Base-by-base conservation (phyloP, 2,329 filamentous ascomycete species). In the Cordyceps cicadae region DNA sequence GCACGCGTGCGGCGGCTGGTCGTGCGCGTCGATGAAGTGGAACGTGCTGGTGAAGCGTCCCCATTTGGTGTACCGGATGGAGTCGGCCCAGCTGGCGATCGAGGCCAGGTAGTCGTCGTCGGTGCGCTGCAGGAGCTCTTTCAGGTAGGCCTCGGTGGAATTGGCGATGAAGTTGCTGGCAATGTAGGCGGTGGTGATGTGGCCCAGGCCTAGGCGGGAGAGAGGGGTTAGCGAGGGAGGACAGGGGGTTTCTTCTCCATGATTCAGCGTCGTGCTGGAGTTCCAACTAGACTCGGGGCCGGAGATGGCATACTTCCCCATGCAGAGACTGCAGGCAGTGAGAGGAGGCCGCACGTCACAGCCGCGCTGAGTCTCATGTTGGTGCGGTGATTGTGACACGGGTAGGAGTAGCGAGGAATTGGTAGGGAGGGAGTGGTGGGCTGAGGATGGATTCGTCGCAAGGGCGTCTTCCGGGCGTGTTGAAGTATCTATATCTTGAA, bases 1-100 rank as follows among this genome's bases (percentile, higher is more conserved):
- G 74, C 86, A 88, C 51, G 71, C 75, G 17, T 67, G 67, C 1
- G 85, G 85, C 60, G 86, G 86, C 66, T 74, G 71, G 72, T 88
- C 86, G 67, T 86, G 79, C 62, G 85, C 85, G 70, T 88, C 86
- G 72, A 88, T 88, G 74, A 84, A 88, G 76, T 88, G 86, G 71
- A 86, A 87, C 39, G 79, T 79, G 64, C 78, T 81, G 9, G 81
- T 84, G 71, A 84, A 88, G 43, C 77, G 76, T 15, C 83, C 85
- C 75, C 82, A 85, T 70, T 79, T 78, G 8, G 82, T 86, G 73
- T 88, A 87, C 26, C 85, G 79, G 70, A 86, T 78, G 45, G 79
- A 84, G 73, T 88, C 86, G 34, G 86, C 85, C 86, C 86, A 88
- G 11, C 83, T 83, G 3, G 86, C 85, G 3, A 87, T 80, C 61